phyloP scores from a whole-genome alignment of 192 early-diverging fungal species.

The Podila verticillata region DNA sequence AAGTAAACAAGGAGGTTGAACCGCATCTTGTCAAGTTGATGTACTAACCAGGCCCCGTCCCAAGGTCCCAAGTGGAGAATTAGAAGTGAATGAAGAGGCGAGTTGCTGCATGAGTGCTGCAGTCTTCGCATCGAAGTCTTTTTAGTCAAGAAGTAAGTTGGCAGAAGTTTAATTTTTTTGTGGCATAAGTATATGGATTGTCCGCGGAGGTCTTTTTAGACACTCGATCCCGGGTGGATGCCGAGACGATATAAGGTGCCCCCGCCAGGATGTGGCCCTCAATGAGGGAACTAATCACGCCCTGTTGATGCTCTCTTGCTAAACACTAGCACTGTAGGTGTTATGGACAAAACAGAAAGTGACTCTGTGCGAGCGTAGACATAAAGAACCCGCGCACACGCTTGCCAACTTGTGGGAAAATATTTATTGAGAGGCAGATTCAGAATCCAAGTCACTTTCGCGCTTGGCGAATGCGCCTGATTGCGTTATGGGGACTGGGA shows the following conservation, averaged over 20 bases:
- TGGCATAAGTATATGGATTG: background rate
- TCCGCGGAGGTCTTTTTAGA: conserved; percentile 1
- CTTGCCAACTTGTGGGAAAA: background rate
- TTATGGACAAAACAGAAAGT: conserved; percentile 7
- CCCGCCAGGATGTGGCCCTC: background rate
- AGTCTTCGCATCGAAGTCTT: too few relatives aligned
- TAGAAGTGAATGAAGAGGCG: too few relatives aligned
- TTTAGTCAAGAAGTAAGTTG: too few relatives aligned
- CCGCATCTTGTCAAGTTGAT: too few relatives aligned
- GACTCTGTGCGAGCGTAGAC: conserved; percentile 5
- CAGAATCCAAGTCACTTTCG: background rate
- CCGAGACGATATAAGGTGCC: conserved; percentile 1
- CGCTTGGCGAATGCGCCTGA: too few relatives aligned
- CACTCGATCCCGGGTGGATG: conserved; percentile 6
- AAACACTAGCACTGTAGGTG: conserved; percentile 4
- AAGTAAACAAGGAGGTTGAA: too few relatives aligned
- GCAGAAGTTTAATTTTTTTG: too few relatives aligned
- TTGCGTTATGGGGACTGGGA: too few relatives aligned
- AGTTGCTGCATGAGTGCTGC: too few relatives aligned
- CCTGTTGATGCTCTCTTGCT: conserved; percentile 5
- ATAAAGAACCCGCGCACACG: background rate
- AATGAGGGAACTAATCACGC: conserved; percentile 2
- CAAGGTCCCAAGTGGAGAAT: too few relatives aligned
- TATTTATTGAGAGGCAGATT: background rate
- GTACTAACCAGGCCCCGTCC: too few relatives aligned